Base-by-base conservation (phyloP, 306 rosid genomes). In the Trifolium repens region DNA sequence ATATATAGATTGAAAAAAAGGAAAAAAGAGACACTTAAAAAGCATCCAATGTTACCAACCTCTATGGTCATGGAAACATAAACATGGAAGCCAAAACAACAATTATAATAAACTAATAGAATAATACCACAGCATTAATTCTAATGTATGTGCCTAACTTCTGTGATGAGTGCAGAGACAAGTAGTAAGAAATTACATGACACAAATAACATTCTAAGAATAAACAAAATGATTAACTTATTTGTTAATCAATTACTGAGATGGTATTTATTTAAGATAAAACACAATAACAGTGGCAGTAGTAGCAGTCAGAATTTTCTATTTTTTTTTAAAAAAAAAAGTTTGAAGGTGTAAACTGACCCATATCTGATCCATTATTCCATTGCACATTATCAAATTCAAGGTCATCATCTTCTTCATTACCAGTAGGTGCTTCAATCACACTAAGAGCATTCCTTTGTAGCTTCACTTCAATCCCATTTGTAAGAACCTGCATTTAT, bases 381-480 rank as follows among this genome's bases (percentile, higher is more conserved):
- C 97, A 94, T 12, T 72, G 94, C 66, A 85, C 77, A 52, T 85
- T 81, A 39, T 94, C 97, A 7, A 94, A 90, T 54, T 94, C 98
- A 75, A 91, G 96, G 71, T 90, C 96, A 67, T 90, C 96, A n/a
- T 91, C 98, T 74, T 94, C 98, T 79, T 94, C 98, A 2, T 91
- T 90, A 9, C 98, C 97, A 1, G 97, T 91, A 5, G 98, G 98
- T 79, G 98, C 93, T 85, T 94, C 98, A 61, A 94, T 83, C 77
- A 94, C 98, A 57, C 98, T 94, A 42, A 94, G 98, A 75, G 98
- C 98, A 80, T 94, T 94, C 73, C 98, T 91, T 81, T 94, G 98
- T 11, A 94, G 90, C 79, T 94, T 94, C 76, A 94, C 98, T 84
- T 94, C 98, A 73, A 94, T 94, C 52, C 98, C 98, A 69, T 94